Evolutionary conservation across 179 eudicot genomes (phyloP), one percentile per base, ranked within the genome.

Genomic region (Nepenthes alata): DNA sequence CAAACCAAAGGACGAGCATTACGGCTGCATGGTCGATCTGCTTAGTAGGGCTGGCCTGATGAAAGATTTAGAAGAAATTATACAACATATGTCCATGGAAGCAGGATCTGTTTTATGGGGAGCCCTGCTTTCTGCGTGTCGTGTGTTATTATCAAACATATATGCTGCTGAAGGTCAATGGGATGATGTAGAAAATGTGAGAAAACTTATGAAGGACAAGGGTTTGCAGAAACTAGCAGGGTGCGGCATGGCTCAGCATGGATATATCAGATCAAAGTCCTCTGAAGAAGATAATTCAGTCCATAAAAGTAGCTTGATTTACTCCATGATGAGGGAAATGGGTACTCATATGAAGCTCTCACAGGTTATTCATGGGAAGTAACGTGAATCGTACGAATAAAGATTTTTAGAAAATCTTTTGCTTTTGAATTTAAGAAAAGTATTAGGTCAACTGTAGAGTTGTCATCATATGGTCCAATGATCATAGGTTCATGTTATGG

Each of bases 21-120:
- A 75, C 50, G 88, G 88, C 45, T 85, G 91, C 60, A 80, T 85
- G 84, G 73, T 78, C 16, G 84, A 85, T 74, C 83, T 85, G 58
- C 80, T 83, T 53, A 75, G 79, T 34, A 68, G 78, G 63, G 82
- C 82, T 16, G 79, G 84, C 35, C 69, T 85, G 67, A 25, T 78
- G 53, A 75, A 71, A 53, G 79, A 80, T 55, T 63, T 77, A 37
- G 76, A 76, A 63, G 78, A 75, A 58, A 53, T 85, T 36, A 60
- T 74, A 9, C 65, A 67, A 59, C 70, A 69, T 8, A 65, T 76
- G 56, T 74, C 75, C 11, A 3, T 55, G 36, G 65, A 72, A 15
- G 91, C 91, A 61, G 85, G 78, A 61, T 70, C 77, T 52, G 57
- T 67, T 8, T 64, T 70, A 58, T 73, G 77, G 81, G 74, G 74